Evolutionary conservation across 768 basidiomycete genomes (phyloP).

Genomic region (Russula compacta): DNA sequence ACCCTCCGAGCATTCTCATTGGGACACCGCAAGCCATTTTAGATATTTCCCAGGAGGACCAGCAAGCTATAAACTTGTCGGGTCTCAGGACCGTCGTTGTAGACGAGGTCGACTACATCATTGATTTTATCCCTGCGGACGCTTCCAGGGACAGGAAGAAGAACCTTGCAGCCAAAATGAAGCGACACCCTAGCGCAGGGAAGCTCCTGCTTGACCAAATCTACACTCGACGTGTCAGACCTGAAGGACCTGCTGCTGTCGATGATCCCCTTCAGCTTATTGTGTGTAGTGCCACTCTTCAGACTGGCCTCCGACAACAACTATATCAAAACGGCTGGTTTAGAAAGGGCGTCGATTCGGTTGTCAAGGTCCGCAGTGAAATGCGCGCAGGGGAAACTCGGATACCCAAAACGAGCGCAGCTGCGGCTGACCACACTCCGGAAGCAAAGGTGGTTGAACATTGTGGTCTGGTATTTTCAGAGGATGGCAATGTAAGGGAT

Average conservation of each 20-base stretch:
- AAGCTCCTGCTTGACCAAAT: slow-evolving; percentile 51
- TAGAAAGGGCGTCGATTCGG: slow-evolving; percentile 12
- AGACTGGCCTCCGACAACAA: slow-evolving; percentile 43
- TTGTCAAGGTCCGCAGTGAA: slow-evolving; percentile 21
- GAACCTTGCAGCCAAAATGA: slow-evolving; percentile 35
- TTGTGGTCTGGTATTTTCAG: slow-evolving; percentile 53
- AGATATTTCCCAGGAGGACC: slow-evolving; percentile 42
- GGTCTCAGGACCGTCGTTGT: slow-evolving; percentile 52
- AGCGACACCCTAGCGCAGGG: slow-evolving; percentile 49
- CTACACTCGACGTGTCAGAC: slow-evolving; percentile 29
- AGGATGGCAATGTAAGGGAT: slow-evolving; percentile 44
- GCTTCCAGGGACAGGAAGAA: slow-evolving; percentile 31
- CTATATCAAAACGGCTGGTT: slow-evolving; percentile 54
- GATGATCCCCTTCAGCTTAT: slow-evolving; percentile 46
- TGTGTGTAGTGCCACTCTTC: slow-evolving; percentile 63
- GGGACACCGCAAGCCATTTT: slow-evolving; percentile 61
- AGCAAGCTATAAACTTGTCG: slow-evolving; percentile 36
- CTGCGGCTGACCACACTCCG: neutral
- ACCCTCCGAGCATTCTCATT: slow-evolving; percentile 58
- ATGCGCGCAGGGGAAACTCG: neutral
- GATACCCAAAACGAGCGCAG: neutral
- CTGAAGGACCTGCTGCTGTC: slow-evolving; percentile 21
- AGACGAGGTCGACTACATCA: slow-evolving; percentile 69
- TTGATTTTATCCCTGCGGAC: slow-evolving; percentile 44
- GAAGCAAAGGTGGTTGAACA: slow-evolving; percentile 30